These are phyloP conservation scores for Leishmania tropica DNA, from an alignment of 208 protist species.

Conservation along the genomic window DNA sequence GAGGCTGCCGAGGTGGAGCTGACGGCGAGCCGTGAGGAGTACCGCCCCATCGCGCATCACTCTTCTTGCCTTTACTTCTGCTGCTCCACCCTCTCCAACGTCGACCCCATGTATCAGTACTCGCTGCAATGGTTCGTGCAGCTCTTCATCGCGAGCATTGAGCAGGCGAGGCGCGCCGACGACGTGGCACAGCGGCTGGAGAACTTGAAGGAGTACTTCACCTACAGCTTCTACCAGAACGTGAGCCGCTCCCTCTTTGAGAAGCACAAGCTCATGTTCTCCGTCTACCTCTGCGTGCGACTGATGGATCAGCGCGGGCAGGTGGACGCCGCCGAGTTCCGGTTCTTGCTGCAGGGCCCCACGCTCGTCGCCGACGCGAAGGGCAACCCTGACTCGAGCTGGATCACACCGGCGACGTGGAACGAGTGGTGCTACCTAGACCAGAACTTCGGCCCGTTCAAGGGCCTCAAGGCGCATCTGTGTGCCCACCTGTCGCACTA, in stretches of 20 bases:
- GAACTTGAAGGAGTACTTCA: conserved; percentile 95
- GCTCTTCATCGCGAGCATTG: conserved; percentile 94
- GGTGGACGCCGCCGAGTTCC: conserved; percentile 86
- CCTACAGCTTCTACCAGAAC: conserved; percentile 96
- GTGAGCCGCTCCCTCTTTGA: conserved; percentile 96
- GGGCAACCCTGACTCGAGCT: conserved; percentile 87
- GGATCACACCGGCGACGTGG: conserved; percentile 96
- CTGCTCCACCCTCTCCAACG: conserved; percentile 94
- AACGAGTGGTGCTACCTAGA: conserved; percentile 89
- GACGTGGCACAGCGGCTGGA: conserved; percentile 82
- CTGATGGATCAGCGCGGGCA: conserved; percentile 75
- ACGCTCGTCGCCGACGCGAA: conserved; percentile 71
- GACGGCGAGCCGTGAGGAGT: conserved; percentile 96
- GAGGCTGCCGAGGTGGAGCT: conserved; percentile 97
- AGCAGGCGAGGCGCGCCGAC: conserved; percentile 81
- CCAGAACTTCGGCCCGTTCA: conserved; percentile 86
- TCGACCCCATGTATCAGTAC: conserved; percentile 98
- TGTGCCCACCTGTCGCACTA: conserved; percentile 75
- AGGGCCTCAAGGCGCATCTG: conserved; percentile 85
- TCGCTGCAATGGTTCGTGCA: conserved; percentile 97
- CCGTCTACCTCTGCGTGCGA: conserved; percentile 93
- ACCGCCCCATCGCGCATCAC: conserved; percentile 95
- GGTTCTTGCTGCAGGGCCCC: conserved; percentile 93
- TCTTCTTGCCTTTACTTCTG: conserved; percentile 98
- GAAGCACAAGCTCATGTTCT: conserved; percentile 96